These are phyloP conservation scores for Xylaria venustula DNA, from an alignment of 495 filamentous ascomycete genomes.

Conservation along the genomic window DNA sequence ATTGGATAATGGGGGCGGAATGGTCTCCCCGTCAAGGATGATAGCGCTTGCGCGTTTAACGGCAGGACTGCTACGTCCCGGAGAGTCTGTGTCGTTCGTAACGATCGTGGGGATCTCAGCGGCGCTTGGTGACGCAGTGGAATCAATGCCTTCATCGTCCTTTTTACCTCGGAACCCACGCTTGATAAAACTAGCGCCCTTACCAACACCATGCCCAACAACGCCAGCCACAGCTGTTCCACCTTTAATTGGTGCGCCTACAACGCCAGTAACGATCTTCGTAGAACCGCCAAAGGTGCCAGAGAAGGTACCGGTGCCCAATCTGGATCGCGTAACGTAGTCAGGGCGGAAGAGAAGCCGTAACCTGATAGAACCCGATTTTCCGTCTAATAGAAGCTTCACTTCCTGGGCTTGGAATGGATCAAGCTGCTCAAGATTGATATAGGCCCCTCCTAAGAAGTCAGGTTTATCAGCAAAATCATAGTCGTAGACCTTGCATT, in stretches of 20 bases:
- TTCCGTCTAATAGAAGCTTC: slow-evolving; percentile 77
- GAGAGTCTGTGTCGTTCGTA: slow-evolving; percentile 38
- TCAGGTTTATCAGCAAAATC: slow-evolving; percentile 92
- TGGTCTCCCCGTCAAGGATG: slow-evolving; percentile 22
- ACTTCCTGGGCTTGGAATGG: slow-evolving; percentile 77
- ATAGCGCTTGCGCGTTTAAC: slow-evolving; percentile 35
- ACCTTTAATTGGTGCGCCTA: slow-evolving; percentile 88
- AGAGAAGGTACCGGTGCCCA: slow-evolving; percentile 90
- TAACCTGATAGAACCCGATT: slow-evolving; percentile 78
- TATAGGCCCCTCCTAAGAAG: slow-evolving; percentile 71
- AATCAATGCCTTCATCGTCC: slow-evolving; percentile 49
- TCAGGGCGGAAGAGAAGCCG: slow-evolving; percentile 90
- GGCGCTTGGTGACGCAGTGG: slow-evolving; percentile 27
- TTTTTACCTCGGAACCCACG: slow-evolving; percentile 70
- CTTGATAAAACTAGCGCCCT: slow-evolving; percentile 84
- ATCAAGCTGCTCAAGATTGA: slow-evolving; percentile 79
- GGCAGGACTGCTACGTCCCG: slow-evolving; percentile 26
- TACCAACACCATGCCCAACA: slow-evolving; percentile 76
- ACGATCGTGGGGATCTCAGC: slow-evolving; percentile 47
- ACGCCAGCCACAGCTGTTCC: slow-evolving; percentile 68
- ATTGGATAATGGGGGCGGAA: slow-evolving; percentile 39
- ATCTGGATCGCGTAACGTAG: slow-evolving; percentile 83
- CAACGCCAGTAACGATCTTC: slow-evolving; percentile 77
- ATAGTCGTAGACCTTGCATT: slow-evolving; percentile 86
- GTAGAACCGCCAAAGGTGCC: slow-evolving; percentile 90